Base-by-base conservation (phyloP, 2,329 filamentous ascomycete species). In the Geosmithia flava region DNA sequence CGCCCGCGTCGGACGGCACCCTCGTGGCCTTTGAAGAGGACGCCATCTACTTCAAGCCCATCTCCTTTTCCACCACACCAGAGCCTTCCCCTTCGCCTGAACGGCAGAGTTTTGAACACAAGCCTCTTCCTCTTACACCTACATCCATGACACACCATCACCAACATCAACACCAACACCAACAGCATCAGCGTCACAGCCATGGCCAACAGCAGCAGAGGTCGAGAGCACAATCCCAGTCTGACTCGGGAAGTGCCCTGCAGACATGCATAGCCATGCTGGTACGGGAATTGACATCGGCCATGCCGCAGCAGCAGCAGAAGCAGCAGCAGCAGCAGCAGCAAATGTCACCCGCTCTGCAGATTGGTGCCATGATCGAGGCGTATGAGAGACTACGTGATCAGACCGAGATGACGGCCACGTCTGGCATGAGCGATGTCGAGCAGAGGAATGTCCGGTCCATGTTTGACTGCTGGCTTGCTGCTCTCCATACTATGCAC, bases 311-410 rank as follows among this genome's bases (percentile, higher is more conserved):
- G 10, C 43, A 8, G 20, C 37, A 10, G 47, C 43, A 1, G 16
- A n/a, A 17, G 20, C 5, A 7, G 27, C 29, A 30, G 29, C 29
- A 30, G 29, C 29, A 30, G 29, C 29, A 30, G 29, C 42, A 45
- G 15, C 67, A 69, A 1, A n/a, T 8, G 23, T 27, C 23, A 8
- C 23, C 23, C 4, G 23, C 23, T 5, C 55, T 78, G 41, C 75
- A 78, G 55, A 58, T 78, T 17, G 72, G 71, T 68, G 65, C 74
- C 42, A 78, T 78, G 75, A 78, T 78, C 46, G 75, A 78, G 53
- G 74, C 75, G 2, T 78, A 78, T 54, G 74, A 78, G 62, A 65
- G 66, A 50, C 59, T 79, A 49, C 64, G 71, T 16, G 70, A 76
- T 42, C 67, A 68, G 53, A 56, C 78, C 0, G 54, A 61, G 1